Evolutionary conservation across 2,329 filamentous ascomycete genomes (phyloP).

Genomic region (Akanthomyces muscarius): DNA sequence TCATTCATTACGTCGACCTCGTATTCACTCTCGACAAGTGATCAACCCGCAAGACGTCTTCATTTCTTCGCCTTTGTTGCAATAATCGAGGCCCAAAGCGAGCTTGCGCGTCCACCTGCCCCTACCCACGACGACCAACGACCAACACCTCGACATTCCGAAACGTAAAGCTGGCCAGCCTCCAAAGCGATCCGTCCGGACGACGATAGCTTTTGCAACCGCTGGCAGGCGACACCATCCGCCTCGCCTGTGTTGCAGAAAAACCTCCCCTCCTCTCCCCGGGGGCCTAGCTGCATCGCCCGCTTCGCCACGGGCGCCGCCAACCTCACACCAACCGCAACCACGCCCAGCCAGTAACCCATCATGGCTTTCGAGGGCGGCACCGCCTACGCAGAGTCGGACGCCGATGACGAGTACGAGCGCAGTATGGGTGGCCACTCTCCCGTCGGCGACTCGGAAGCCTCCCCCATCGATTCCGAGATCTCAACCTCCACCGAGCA

Average conservation of each 20-base stretch:
- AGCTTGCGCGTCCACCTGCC: not conserved
- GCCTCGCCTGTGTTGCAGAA: not conserved
- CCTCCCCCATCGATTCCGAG: slow-evolving; percentile 68
- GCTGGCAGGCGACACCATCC: not conserved
- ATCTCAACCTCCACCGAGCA: slow-evolving; percentile 66
- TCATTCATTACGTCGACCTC: not conserved
- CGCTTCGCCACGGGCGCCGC: not conserved
- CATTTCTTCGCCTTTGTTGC: not conserved
- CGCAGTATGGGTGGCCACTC: slow-evolving; percentile 65
- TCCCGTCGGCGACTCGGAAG: slow-evolving; percentile 65
- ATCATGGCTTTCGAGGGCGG: slow-evolving; percentile 61
- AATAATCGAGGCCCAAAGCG: not conserved
- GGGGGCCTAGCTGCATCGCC: slow-evolving; percentile 3
- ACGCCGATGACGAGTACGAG: slow-evolving; percentile 82
- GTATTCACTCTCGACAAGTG: not conserved
- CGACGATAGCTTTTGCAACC: not conserved
- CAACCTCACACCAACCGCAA: not conserved
- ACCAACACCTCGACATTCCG: not conserved
- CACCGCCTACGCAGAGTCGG: slow-evolving; percentile 72
- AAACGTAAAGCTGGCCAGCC: not conserved
- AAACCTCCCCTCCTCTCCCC: not conserved
- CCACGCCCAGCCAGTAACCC: not conserved
- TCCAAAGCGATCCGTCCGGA: not conserved
- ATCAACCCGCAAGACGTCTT: not conserved
- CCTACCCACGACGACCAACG: not conserved